Conservation (phyloP, 176 grass and related monocot species). For the Aegilops umbellulata region DNA sequence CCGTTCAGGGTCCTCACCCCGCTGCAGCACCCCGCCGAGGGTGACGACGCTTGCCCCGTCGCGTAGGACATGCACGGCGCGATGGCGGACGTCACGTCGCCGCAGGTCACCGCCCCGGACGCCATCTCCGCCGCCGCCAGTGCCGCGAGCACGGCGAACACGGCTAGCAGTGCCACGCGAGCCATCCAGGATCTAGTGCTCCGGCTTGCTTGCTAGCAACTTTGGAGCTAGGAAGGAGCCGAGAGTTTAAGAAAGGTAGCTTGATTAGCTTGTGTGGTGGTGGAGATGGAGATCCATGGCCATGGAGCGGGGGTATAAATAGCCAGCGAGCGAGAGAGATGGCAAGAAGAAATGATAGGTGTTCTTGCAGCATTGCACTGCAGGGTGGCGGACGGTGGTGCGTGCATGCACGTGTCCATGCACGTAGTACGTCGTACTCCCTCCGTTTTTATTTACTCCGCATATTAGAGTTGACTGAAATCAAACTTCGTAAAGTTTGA, state of each 20-base stretch:
- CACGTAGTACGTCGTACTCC: too few species aligned
- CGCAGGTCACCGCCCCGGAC: conserved; percentile 24
- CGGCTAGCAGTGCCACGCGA: neutral
- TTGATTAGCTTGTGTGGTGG: neutral
- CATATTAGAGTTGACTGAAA: too few species aligned
- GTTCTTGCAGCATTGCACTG: neutral
- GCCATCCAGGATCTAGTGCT: neutral
- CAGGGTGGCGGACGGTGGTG: neutral
- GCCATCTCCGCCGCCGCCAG: neutral
- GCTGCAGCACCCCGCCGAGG: conserved; percentile 39
- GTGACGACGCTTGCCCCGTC: neutral
- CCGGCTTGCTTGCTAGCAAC: neutral
- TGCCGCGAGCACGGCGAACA: conserved; percentile 2
- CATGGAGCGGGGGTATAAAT: neutral
- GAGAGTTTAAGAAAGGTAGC: too few species aligned
- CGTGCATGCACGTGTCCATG: too few species aligned
- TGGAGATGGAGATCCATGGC: neutral
- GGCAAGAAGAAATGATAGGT: neutral
- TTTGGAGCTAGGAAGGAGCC: neutral
- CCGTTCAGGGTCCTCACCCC: conserved; percentile 28
- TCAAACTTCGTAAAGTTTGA: too few species aligned
- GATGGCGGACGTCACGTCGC: conserved; percentile 38
- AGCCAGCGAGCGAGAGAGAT: neutral
- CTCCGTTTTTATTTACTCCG: too few species aligned
- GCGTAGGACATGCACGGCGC: conserved; percentile 50